Evolutionary conservation across 129 eudicot species (phyloP), one percentile per base, ranked within the genome.

Genomic region (Erigeron canadensis): DNA sequence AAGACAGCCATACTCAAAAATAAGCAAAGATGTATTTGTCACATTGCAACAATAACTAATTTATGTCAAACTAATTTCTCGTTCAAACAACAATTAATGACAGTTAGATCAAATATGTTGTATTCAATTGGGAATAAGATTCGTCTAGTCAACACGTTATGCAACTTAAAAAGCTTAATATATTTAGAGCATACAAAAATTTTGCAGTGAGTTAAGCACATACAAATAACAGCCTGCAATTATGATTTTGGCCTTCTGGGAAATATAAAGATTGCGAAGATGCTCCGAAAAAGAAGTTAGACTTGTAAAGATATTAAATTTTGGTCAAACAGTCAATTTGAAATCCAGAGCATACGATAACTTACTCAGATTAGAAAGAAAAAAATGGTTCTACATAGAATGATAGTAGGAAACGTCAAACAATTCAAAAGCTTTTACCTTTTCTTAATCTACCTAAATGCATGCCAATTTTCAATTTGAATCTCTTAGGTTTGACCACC

Each of bases 401-500:
- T 61, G 40, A 42, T 39, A 16, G 46, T 55, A 60, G 34, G 34
- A 57, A 48, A 69, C 75, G 48, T 48, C 19, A 50, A 77, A 37
- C 16, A 50, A 7, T 69, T 69, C 1, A 17, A 23, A 59, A 68
- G 47, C 51, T 37, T 39, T 46, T 22, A 41, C 48, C 70, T 23
- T 42, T 59, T 6, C 17, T 21, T 12, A 70, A 16, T 45, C 19
- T 57, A 38, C 3, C 66, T 45, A 61, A 19, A 48, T 19, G 41
- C 63, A 46, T 37, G 63, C 37, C n/a, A 67, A 44, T 37, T 57
- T 70, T 75, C 46, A n/a, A 17, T 42, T 21, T 66, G 48, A 65
- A 75, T 75, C 47, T 75, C 66, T n/a, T 37, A 10, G 64, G 46
- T 64, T 75, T 55, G 67, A 42, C 74, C 42, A 75, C 41, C 59